Evolutionary conservation across 805 yeast genomes (phyloP), one percentile per base, ranked within the genome.

Genomic region (Suhomyces xylopsoci): DNA sequence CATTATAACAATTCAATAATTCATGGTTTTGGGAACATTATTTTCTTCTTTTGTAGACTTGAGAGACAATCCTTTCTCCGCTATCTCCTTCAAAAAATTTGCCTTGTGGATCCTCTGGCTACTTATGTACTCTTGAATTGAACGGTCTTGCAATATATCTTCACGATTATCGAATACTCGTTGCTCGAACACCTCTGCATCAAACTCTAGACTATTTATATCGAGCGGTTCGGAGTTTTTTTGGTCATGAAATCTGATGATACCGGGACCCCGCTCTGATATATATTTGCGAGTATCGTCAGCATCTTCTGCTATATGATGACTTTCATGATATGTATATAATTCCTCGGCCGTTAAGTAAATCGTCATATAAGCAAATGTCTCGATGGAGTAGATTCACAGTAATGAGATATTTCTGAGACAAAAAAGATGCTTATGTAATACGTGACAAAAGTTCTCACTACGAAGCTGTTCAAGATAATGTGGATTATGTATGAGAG

Each of bases 41-140:
- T 8, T 34, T 12, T 34, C 30, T 26, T 26, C 41, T 14, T 30
- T 40, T 25, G 40, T 22, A 9, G 19, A 17, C 45, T 50, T 57
- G n/a, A 61, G 43, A 22, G 40, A 40, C 25, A 65, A 45, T 1
- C 70, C 69, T 49, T 60, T 65, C 14, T 55, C 48, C 24, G 54
- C 44, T 19, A 69, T 61, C 48, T 70, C 73, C 15, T 59, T 49
- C 19, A 61, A 50, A 48, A 70, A 70, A 22, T 59, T 57, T 15
- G 45, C 51, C 45, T 48, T 55, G 45, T 70, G 73, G 7, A 50
- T 47, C 45, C 56, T 47, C 50, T 64, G 68, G 7, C 53, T 17
- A 24, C 51, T 52, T 7, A 59, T 7, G 47, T 57, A 66, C 12
- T 56, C 55, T 41, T 56, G 56, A 8, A 52, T 55, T 5, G 40